Conservation (phyloP, 1,139 yeast species). For the Yamadazyma atlantica region DNA sequence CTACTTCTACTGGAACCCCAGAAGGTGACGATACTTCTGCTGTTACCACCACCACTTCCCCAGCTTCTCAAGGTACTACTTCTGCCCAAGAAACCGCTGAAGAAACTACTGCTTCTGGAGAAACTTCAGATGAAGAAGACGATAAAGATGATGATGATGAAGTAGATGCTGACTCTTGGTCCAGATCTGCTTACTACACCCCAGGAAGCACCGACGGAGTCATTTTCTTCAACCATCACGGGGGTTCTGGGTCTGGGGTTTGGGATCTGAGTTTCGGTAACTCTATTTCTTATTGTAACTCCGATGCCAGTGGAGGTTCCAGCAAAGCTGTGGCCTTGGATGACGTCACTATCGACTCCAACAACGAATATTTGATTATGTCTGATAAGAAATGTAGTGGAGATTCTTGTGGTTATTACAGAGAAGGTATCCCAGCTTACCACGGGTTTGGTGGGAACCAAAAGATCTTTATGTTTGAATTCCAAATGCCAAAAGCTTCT, state of each 20-base stretch:
- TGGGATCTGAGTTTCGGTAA: slow-evolving; percentile 86
- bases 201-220: slow-evolving; percentile 61
- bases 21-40: slow-evolving; percentile 29
- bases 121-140: slow-evolving; percentile 29
- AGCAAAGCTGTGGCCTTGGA: slow-evolving; percentile 54
- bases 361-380: slow-evolving; percentile 60
- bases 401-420: slow-evolving; percentile 63
- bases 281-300: slow-evolving; percentile 79
- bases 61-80: too few species aligned
- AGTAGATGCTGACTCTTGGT: slow-evolving; percentile 59
- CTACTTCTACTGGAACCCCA: slow-evolving; percentile 20
- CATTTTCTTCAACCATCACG: slow-evolving; percentile 81
- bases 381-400: slow-evolving; percentile 58
- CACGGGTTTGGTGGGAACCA: slow-evolving; percentile 67
- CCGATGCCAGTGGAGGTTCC: slow-evolving; percentile 75
- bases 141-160: slow-evolving; percentile 35
- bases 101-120: slow-evolving; percentile 22
- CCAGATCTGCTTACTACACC: slow-evolving; percentile 70
- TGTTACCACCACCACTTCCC: slow-evolving; percentile 10
- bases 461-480: slow-evolving; percentile 73
- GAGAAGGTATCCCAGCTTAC: slow-evolving; percentile 70
- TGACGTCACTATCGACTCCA: slow-evolving; percentile 52
- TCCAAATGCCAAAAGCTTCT: slow-evolving; percentile 57
- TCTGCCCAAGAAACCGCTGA: too few species aligned
- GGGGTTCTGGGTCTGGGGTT: slow-evolving; percentile 82